Evolutionary conservation across 1,139 yeast genomes (phyloP).

Genomic region (Candida sp.): DNA sequence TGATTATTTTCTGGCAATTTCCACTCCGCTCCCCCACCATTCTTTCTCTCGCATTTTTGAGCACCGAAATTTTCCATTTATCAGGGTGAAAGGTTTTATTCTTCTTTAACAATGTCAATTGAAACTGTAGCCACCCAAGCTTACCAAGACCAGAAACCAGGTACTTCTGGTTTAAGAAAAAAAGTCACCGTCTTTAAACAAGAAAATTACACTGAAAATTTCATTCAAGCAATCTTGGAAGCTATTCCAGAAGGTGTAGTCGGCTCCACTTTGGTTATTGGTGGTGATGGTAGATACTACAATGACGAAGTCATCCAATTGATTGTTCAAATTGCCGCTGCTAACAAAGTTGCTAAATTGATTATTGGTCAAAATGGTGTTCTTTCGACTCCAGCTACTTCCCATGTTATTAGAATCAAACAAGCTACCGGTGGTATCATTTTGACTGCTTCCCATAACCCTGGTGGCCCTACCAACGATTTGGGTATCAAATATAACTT

Average conservation of each 20-base stretch:
- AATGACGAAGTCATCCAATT: slow-evolving; percentile 78
- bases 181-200: slow-evolving; percentile 83
- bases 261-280: slow-evolving; percentile 79
- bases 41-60: not conserved
- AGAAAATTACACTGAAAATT: slow-evolving; percentile 86
- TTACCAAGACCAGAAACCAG: slow-evolving; percentile 92
- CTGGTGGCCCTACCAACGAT: slow-evolving; percentile 96
- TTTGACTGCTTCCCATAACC: slow-evolving; percentile 95
- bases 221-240: slow-evolving; percentile 79
- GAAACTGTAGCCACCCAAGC: slow-evolving; percentile 59
- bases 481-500: slow-evolving; percentile 95
- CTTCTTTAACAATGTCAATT: slow-evolving; percentile 9
- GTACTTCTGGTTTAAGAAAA: slow-evolving; percentile 95
- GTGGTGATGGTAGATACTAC: slow-evolving; percentile 97
- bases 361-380: slow-evolving; percentile 87
- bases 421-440: slow-evolving; percentile 93
- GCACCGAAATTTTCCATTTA: not conserved
- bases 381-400: slow-evolving; percentile 94
- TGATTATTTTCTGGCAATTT: not conserved
- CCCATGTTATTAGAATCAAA: slow-evolving; percentile 79
- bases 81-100: not conserved
- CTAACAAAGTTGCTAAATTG: slow-evolving; percentile 83
- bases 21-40: not conserved
- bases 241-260: slow-evolving; percentile 88
- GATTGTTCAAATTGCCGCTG: slow-evolving; percentile 83